Evolutionary conservation across 2,329 filamentous ascomycete species (phyloP), one percentile per base, ranked within the genome.

Genomic region (Ophiostoma sp.): DNA sequence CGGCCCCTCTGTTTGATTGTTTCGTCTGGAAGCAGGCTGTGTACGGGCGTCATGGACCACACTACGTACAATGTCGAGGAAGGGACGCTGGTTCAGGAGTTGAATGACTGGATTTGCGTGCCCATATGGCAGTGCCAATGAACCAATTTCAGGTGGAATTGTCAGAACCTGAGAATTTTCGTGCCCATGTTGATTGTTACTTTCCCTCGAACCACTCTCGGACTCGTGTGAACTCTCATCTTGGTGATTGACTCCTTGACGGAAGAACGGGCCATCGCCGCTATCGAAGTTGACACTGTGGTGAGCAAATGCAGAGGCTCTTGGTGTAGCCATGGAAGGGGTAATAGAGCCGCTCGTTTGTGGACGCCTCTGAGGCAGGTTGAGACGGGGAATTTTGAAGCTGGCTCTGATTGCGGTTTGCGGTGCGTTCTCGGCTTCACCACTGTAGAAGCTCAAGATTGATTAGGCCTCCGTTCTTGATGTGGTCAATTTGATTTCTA

Each of bases 1-100:
- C 28, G 4, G 22, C 5, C 1, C 17, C 6, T 42, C 19, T n/a
- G n/a, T 7, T 8, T 28, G 71, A 8, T 28, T 2, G 15, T 12
- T 19, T 17, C 8, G 7, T 6, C 15, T 36, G 9, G 7, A 19
- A 25, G n/a, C 9, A 3, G 31, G 12, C 15, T 59, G 33, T 50
- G 39, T 8, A 15, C 31, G n/a, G 22, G 66, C 72, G 4, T 64
- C 57, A 6, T 11, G 9, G 15, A 73, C 5, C 6, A 73, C 17
- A 2, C 22, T 33, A 3, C 42, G 68, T 17, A 74, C 48, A 11
- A 74, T 12, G 9, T 33, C 25, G 12, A 59, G 28, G 55, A 73
- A 74, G 1, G 73, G 69, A 11, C 33, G 25, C n/a, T 71, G 68
- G 61, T 73, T 73, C 6, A 74, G 50, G 15, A 74, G 50, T 3